Percentiles rank a stretch among this genome's conserved stretches.
Conservation (phyloP, 352 stramenopile genomes). For the Pythium vanterpoolii region DNA sequence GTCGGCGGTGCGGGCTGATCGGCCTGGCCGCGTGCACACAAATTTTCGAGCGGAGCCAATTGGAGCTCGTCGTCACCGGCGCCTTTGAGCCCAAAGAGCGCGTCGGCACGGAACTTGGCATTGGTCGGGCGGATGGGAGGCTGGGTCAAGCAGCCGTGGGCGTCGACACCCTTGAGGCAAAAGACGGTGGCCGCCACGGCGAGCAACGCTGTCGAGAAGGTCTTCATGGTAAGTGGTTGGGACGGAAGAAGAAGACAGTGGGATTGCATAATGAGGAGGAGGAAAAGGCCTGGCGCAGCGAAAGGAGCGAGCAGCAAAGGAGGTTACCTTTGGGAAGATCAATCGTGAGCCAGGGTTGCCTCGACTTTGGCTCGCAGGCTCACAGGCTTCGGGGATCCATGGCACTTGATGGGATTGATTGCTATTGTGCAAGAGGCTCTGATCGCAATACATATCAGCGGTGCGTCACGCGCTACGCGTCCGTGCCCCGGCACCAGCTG, state of each 20-base stretch:
- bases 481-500: slow-evolving; percentile 1
- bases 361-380: no score
- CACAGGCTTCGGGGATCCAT: no score
- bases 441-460: no score
- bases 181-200: slow-evolving; percentile 3
- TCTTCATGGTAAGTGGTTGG: slow-evolving; percentile 12
- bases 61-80: slow-evolving; percentile 47
- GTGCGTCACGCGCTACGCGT: no score
- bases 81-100: slow-evolving; percentile 33
- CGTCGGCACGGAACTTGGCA: slow-evolving; percentile 36
- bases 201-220: slow-evolving; percentile 10
- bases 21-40: slow-evolving; percentile 42
- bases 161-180: slow-evolving; percentile 11
- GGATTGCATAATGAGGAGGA: neutral
- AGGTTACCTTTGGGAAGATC: no score
- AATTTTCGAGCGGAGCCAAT: slow-evolving; percentile 47
- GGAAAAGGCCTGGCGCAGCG: no score
- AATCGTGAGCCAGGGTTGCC: no score
- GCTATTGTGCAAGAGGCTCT: no score
- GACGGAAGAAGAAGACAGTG: neutral
- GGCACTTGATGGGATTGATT: no score
- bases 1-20: slow-evolving; percentile 37
- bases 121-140: slow-evolving; percentile 26
- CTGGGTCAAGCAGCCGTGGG: slow-evolving; percentile 24
- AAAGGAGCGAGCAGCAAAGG: no score